A percentile compares a stretch with the other conserved stretches of the same genome.
Conservation (phyloP, 192 early-diverging fungal species). For the Chytriomyces hyalinus region DNA sequence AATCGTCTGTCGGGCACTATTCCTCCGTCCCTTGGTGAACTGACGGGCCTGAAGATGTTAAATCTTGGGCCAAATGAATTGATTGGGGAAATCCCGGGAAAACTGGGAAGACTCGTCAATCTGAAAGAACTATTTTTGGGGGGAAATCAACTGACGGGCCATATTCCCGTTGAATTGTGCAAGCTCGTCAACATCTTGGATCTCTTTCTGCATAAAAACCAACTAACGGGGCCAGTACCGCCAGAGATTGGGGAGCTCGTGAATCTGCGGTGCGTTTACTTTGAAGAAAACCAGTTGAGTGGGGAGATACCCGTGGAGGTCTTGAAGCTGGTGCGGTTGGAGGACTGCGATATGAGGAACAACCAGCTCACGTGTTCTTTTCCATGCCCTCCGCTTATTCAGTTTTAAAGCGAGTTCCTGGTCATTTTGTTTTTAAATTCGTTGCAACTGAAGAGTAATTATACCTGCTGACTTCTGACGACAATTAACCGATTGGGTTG, state of each 20-base stretch:
- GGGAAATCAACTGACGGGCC: constrained; percentile 33
- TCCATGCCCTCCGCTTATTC: neutral
- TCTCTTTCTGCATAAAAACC: constrained; percentile 21
- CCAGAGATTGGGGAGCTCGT: constrained; percentile 13
- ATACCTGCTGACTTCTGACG: too few relatives aligned
- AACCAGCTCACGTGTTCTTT: constrained; percentile 28
- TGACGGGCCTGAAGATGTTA: neutral
- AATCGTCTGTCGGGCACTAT: constrained; percentile 34
- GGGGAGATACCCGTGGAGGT: constrained; percentile 27
- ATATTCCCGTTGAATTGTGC: constrained; percentile 20
- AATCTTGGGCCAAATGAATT: constrained; percentile 31
- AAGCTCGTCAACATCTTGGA: constrained; percentile 4
- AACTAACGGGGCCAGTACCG: constrained; percentile 21
- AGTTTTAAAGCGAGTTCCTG: too few relatives aligned
- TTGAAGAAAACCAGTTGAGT: constrained; percentile 28
- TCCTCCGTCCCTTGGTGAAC: constrained; percentile 9
- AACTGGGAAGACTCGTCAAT: constrained; percentile 20
- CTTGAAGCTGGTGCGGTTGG: neutral
- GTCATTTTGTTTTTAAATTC: too few relatives aligned
- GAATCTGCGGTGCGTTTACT: constrained; percentile 16
- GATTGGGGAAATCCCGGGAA: constrained; percentile 23
- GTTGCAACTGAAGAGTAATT: too few relatives aligned
- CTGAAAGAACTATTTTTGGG: constrained; percentile 30
- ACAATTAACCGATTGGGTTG: too few relatives aligned
- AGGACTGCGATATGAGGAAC: constrained; percentile 12